Conservation (phyloP, 2,329 filamentous ascomycete species). For the Dothidotthia symphoricarpi region DNA sequence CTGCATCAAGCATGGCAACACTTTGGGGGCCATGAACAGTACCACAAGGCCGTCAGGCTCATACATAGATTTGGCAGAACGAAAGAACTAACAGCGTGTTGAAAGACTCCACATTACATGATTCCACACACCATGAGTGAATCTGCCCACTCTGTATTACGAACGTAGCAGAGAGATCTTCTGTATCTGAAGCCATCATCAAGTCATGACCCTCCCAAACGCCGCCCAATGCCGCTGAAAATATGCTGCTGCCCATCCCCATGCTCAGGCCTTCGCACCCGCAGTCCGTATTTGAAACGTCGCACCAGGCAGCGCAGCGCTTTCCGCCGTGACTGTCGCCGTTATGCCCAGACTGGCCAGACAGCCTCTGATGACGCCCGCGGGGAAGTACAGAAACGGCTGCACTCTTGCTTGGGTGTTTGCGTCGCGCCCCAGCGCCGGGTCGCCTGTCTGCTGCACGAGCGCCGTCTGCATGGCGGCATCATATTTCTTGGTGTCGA, state of each 20-base stretch:
- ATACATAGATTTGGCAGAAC: no score
- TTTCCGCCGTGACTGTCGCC: slow-evolving; percentile 88
- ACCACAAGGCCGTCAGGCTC: no score
- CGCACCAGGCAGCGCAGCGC: slow-evolving; percentile 78
- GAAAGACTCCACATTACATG: no score
- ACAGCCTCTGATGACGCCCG: slow-evolving; percentile 87
- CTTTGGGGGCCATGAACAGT: no score
- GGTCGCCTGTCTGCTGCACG: slow-evolving; percentile 33
- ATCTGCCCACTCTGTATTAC: no score
- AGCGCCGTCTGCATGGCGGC: slow-evolving; percentile 28
- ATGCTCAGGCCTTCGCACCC: slow-evolving; percentile 60
- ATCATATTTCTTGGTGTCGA: slow-evolving; percentile 53
- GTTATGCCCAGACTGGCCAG: slow-evolving; percentile 87
- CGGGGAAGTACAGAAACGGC: slow-evolving; percentile 89
- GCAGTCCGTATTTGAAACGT: slow-evolving; percentile 95
- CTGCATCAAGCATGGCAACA: no score
- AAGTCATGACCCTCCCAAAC: no score
- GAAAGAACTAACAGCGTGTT: no score
- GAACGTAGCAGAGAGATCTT: no score
- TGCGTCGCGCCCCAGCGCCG: slow-evolving; percentile 52
- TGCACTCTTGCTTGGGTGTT: slow-evolving; percentile 34
- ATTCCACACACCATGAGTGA: no score
- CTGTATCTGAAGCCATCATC: no score
- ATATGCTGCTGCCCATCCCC: background rate
- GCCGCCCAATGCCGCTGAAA: slow-evolving; percentile 35